Evolutionary conservation across 2,329 filamentous ascomycete genomes (phyloP).

Genomic region (Metarhizium rileyi): DNA sequence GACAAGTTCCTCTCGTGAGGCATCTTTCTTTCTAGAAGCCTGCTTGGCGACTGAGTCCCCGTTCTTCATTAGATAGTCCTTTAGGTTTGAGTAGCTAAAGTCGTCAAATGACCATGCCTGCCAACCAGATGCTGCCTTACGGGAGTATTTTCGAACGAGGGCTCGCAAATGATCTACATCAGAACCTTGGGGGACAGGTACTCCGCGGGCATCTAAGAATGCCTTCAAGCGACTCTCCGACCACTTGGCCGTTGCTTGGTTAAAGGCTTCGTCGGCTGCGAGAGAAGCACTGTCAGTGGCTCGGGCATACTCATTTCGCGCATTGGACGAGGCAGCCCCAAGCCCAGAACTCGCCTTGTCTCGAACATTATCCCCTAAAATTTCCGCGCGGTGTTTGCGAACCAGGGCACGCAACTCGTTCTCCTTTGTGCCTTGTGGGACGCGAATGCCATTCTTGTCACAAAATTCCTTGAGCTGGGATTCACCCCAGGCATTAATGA

Average conservation of each 20-base stretch:
- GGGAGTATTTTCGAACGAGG: slow-evolving; percentile 61
- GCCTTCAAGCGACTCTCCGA: slow-evolving; percentile 69
- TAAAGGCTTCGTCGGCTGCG: slow-evolving; percentile 57
- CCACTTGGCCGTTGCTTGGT: slow-evolving; percentile 53
- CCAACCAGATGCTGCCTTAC: slow-evolving; percentile 59
- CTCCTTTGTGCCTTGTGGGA: slow-evolving; percentile 82
- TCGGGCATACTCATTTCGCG: slow-evolving; percentile 65
- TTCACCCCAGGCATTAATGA: slow-evolving; percentile 87
- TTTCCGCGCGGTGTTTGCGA: slow-evolving; percentile 71
- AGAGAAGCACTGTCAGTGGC: slow-evolving; percentile 60
- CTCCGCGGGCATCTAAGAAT: slow-evolving; percentile 66
- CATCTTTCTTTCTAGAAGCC: slow-evolving; percentile 50
- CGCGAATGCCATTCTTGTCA: slow-evolving; percentile 76
- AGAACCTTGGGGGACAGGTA: slow-evolving; percentile 62
- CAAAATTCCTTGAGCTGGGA: slow-evolving; percentile 82
- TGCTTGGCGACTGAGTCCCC: slow-evolving; percentile 48
- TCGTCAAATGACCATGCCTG: slow-evolving; percentile 74
- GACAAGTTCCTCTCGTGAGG: slow-evolving; percentile 64
- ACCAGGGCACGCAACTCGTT: slow-evolving; percentile 87
- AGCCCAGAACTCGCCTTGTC: slow-evolving; percentile 49
- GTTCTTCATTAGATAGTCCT: slow-evolving; percentile 41
- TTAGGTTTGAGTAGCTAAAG: slow-evolving; percentile 61
- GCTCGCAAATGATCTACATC: slow-evolving; percentile 66
- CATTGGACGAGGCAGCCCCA: slow-evolving; percentile 65
- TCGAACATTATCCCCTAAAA: slow-evolving; percentile 55